These are phyloP conservation scores for Limnanthes douglasii DNA, from an alignment of 345 rosid species.

Conservation along the genomic window DNA sequence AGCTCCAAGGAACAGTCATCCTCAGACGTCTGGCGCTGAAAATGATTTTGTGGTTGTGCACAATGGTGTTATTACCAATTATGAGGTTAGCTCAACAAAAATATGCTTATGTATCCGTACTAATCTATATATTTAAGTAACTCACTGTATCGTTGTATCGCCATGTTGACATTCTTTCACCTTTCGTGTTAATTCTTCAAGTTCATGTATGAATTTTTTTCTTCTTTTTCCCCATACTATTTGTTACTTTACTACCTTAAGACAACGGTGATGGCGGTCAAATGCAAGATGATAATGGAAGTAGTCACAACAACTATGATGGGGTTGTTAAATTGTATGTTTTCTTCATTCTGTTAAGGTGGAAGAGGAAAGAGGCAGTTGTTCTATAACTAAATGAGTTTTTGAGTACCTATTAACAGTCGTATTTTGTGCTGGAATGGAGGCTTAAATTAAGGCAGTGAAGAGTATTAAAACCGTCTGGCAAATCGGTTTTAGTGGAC, in stretches of 20 bases:
- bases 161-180: neutral
- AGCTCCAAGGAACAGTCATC: constrained; percentile 85
- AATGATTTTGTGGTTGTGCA: constrained; percentile 90
- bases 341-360: neutral
- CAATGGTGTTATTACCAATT: constrained; percentile 82
- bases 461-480: too few relatives aligned
- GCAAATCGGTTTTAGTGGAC: too few relatives aligned
- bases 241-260: too few relatives aligned
- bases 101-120: too few relatives aligned
- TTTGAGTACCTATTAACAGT: too few relatives aligned
- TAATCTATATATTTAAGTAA: too few relatives aligned
- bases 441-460: too few relatives aligned
- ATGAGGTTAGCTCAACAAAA: constrained; percentile 65
- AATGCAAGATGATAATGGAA: neutral
- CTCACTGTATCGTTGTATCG: neutral
- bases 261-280: too few relatives aligned
- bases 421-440: too few relatives aligned
- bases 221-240: neutral
- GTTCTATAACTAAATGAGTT: too few relatives aligned
- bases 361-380: neutral
- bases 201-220: neutral
- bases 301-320: neutral
- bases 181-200: neutral
- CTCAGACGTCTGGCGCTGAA: constrained; percentile 68
- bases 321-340: neutral